Evolutionary conservation across 257 asterid genomes (phyloP).

Genomic region (Fraxinus cuspidata): DNA sequence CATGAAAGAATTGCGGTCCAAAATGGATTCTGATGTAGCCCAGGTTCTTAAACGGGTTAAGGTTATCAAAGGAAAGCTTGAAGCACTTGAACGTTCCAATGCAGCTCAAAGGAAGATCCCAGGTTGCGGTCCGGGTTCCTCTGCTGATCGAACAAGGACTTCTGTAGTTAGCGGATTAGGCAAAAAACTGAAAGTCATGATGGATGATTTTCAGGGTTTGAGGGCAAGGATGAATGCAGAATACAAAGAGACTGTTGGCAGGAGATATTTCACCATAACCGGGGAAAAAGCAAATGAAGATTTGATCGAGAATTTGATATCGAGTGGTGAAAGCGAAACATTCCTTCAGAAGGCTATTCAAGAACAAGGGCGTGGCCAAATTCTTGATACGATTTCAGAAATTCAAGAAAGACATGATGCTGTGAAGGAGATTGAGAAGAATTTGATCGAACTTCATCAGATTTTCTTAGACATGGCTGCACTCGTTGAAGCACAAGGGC

Average conservation of each 20-base stretch:
- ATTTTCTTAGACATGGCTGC: conserved; percentile 1
- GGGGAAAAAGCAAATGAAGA: not conserved
- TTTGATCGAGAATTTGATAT: not conserved
- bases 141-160: not conserved
- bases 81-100: not conserved
- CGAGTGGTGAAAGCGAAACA: not conserved
- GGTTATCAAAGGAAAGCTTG: not conserved
- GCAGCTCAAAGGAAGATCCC: not conserved
- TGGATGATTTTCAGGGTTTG: conserved; percentile 1
- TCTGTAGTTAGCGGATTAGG: not conserved
- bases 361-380: not conserved
- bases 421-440: not conserved
- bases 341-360: not conserved
- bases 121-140: not conserved
- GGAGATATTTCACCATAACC: not conserved
- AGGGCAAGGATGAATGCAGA: not conserved
- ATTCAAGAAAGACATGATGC: conserved; percentile 1
- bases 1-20: not conserved
- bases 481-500: not conserved
- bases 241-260: not conserved
- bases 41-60: conserved; percentile 1
- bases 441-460: not conserved
- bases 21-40: not conserved
- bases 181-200: not conserved
- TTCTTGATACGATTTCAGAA: not conserved